Conservation (phyloP, 495 filamentous ascomycete genomes). For the Aspergillus indologenus region DNA sequence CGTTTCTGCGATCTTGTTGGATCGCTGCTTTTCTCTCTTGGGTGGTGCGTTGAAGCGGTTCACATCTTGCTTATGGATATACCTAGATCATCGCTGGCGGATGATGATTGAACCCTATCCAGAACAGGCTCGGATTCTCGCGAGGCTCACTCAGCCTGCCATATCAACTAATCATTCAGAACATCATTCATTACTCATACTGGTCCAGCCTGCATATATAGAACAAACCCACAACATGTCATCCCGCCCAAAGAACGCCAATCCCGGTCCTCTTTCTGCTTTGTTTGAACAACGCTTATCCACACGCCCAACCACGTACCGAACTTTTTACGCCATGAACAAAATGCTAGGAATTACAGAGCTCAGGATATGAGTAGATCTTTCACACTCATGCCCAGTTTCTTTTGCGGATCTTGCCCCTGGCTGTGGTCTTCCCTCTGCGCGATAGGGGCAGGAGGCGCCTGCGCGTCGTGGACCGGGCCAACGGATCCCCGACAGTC, state of each 20-base stretch:
- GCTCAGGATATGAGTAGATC: conserved; percentile 66
- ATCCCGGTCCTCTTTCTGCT: neutral
- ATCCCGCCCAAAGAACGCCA: neutral
- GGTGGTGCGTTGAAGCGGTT: no score
- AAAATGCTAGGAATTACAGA: neutral
- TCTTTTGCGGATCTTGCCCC: conserved; percentile 21
- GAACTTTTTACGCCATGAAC: neutral
- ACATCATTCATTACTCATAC: neutral
- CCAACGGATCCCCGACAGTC: conserved; percentile 53
- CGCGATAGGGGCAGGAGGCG: conserved; percentile 9
- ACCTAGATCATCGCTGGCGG: no score
- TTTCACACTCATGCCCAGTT: conserved; percentile 70
- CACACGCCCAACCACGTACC: neutral
- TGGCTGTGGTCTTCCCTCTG: conserved; percentile 5
- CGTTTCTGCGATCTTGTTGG: no score
- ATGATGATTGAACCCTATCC: no score
- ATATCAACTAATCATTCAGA: neutral
- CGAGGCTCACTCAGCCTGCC: no score
- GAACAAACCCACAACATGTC: neutral
- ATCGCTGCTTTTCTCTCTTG: no score
- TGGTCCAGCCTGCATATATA: conserved; percentile 1
- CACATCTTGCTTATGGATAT: no score
- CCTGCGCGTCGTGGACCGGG: conserved; percentile 30
- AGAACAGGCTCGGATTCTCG: no score
- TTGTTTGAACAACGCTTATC: neutral